Evolutionary conservation across 306 rosid species (phyloP), one percentile per base, ranked within the genome.

Genomic region (Dryas alaskensis): DNA sequence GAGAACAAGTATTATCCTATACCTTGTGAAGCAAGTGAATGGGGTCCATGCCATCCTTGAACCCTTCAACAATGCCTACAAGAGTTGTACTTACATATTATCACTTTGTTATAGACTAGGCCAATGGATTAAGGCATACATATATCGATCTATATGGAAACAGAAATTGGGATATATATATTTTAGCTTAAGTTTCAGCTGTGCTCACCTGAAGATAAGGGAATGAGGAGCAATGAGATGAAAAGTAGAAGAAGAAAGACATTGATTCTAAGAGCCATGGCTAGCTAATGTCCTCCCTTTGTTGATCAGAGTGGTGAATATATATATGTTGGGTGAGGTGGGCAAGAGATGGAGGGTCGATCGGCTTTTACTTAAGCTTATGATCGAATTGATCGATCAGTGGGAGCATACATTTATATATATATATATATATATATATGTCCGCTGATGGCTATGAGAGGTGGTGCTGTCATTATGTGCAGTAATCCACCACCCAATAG

Each of bases 131-230:
- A 9, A 72, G 46, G 14, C 25, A 59, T 44, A 43, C 3, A 22
- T 19, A 31, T 2, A 31, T 31, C 1, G 31, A 27, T 27, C 37
- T 14, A 50, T 11, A 50, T 10, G n/a, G 54, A 50, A 50, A 50
- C 5, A 3, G 17, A 50, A 50, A 50, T 31, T 50, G 54, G 54
- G 54, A 67, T 54, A 14, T 54, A 14, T 54, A 62, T 44, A 14
- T 19, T 64, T 10, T 16, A 65, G 70, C 5, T n/a, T 31, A 31
- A 31, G 37, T 31, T 31, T 0, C 37, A 31, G 37, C 12, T n/a
- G 25, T 48, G 76, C 47, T 82, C 31, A 92, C 97, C 90, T 67
- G 90, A 80, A 82, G 85, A 77, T 10, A 87, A 74, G 69, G 91
- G 83, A 73, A 79, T 70, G 69, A 85, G 69, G 76, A 89, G 62